A percentile compares a stretch with the other conserved stretches of the same genome.
These are phyloP conservation scores for Boletellus emodensis DNA, from an alignment of 768 basidiomycete genomes.

Conservation along the genomic window DNA sequence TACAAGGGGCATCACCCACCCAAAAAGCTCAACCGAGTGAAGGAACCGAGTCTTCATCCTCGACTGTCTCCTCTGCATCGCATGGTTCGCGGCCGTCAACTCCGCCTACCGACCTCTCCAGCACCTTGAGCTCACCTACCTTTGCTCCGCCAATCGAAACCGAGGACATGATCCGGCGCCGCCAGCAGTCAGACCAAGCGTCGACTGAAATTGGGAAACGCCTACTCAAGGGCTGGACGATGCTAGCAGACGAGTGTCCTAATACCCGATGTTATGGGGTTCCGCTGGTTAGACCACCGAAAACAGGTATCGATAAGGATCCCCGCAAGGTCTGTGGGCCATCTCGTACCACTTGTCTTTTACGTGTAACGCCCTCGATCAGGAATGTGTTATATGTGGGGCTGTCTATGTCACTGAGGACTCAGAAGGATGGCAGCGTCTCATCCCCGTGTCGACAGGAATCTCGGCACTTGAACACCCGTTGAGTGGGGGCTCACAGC, in stretches of 20 bases:
- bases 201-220: conserved; percentile 76
- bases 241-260: conserved; percentile 85
- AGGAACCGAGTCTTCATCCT: conserved; percentile 31
- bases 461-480: conserved; percentile 3
- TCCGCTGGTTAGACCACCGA: conserved; percentile 80
- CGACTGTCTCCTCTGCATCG: conserved; percentile 47
- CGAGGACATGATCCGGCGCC: conserved; percentile 59
- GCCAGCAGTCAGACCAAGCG: conserved; percentile 78
- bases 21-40: conserved; percentile 15
- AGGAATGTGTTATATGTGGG: conserved; percentile 81
- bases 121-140: conserved; percentile 53
- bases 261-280: conserved; percentile 68
- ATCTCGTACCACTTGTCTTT: conserved; percentile 1
- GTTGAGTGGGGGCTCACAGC: conserved; percentile 1
- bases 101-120: conserved; percentile 73
- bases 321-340: conserved; percentile 53
- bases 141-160: conserved; percentile 65
- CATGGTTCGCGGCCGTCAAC: conserved; percentile 63
- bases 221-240: conserved; percentile 79
- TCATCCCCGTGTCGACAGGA: conserved; percentile 32
- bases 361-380: conserved; percentile 3
- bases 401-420: conserved; percentile 58
- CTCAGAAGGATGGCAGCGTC: conserved; percentile 44
- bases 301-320: conserved; percentile 53
- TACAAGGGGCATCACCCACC: conserved; percentile 2